A percentile compares a stretch with the other conserved stretches of the same genome.
phyloP scores from a whole-genome alignment of 2,329 filamentous ascomycete species.

The Magnaporthiopsis incrustans region DNA sequence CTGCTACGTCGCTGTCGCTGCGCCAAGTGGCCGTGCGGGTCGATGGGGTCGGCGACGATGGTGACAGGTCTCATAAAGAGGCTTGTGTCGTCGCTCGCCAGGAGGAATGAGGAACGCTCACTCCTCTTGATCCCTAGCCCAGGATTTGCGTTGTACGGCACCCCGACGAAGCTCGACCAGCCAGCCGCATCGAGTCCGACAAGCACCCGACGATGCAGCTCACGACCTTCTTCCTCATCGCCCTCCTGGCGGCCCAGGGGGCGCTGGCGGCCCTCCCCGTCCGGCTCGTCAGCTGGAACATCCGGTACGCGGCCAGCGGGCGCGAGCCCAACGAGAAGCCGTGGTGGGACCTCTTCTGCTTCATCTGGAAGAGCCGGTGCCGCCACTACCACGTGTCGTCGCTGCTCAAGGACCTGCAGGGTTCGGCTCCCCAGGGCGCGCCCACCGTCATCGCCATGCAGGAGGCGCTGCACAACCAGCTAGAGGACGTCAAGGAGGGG shows the following conservation, averaged over 20 bases:
- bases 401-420: constrained; percentile 37
- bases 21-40: neutral
- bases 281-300: constrained; percentile 39
- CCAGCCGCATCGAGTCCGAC: too few species aligned
- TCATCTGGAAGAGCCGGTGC: constrained; percentile 26
- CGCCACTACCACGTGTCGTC: constrained; percentile 22
- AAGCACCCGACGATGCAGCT: constrained; percentile 2
- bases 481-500: neutral
- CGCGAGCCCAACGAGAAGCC: constrained; percentile 31
- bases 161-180: too few species aligned
- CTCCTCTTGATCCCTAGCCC: neutral
- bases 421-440: neutral
- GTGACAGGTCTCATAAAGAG: neutral
- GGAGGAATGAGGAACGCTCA: too few species aligned
- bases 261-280: constrained; percentile 14
- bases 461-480: constrained; percentile 27
- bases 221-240: neutral
- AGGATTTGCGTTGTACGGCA: too few species aligned
- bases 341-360: constrained; percentile 30
- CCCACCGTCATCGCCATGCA: constrained; percentile 32
- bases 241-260: neutral
- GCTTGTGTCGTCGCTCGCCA: neutral
- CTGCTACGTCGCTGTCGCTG: neutral
- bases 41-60: neutral
- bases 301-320: constrained; percentile 35